Evolutionary conservation across 805 yeast genomes (phyloP), one percentile per base, ranked within the genome.

Genomic region (Maudiozyma bulderi): DNA sequence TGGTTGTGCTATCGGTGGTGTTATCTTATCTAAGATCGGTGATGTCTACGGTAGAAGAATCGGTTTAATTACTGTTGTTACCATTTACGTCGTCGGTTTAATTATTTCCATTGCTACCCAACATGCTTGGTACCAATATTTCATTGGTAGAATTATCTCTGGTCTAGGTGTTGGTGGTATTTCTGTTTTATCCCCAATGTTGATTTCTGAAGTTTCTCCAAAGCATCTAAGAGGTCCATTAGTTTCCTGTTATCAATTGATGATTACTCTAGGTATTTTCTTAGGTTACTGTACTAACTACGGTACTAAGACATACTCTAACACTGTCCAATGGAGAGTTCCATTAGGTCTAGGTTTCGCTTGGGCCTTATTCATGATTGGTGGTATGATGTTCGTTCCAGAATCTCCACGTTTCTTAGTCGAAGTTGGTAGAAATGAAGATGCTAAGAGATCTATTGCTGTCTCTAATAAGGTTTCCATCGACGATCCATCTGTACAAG

Each of bases 151-250:
- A 69, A 76, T 60, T 46, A 57, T 74, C 73, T 77, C 87, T 39
- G 95, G 95, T 48, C 56, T 84, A 11, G 86, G 86, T 49, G 86
- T 86, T 50, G 95, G 95, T 54, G 78, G 79, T 48, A 73, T 85
- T 40, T 80, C 89, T 45, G 87, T 88, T 42, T 72, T 82, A 50
- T 84, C 83, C 31, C 90, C 93, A 46, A 69, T 85, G 59, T 78
- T 82, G 63, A 80, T 82, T 56, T 74, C 83, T 41, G 64, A 62
- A 48, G 60, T 59, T 46, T 52, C 64, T 34, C 64, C 64, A 31
- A 60, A 59, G 32, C 59, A 75, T 47, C 68, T 82, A 46, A 78
- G 89, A 77, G 88, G 87, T 64, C 73, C 84, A 39, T 72, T 82
- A 50, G 86, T 83, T 46, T 76, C 83, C 40, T 76, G 80, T 58